Conservation (phyloP, 768 basidiomycete genomes). For the Psilocybe cyanescens region DNA sequence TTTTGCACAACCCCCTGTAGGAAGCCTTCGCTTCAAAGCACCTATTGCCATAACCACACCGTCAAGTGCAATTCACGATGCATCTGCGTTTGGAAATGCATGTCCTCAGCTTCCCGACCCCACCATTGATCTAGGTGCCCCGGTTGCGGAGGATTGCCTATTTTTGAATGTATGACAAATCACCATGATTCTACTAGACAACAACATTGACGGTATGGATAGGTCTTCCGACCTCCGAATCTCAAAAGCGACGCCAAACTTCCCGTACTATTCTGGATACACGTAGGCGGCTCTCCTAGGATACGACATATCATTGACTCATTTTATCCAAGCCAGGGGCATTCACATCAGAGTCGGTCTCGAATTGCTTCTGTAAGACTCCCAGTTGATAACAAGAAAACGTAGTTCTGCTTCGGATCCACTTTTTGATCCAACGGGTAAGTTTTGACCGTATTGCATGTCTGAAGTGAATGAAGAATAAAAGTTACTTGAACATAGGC, state of each 20-base stretch:
- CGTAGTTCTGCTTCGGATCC: slow-evolving; percentile 44
- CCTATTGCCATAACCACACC: slow-evolving; percentile 45
- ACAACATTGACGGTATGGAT: neutral
- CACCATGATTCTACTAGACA: neutral
- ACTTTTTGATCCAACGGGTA: slow-evolving; percentile 52
- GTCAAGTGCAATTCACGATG: slow-evolving; percentile 37
- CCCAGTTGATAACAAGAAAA: neutral
- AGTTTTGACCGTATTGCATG: neutral
- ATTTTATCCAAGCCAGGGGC: slow-evolving; percentile 45
- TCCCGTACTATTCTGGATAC: slow-evolving; percentile 42
- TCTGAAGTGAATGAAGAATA: neutral
- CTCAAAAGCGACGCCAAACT: slow-evolving; percentile 30
- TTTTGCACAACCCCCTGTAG: slow-evolving; percentile 60
- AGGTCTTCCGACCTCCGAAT: slow-evolving; percentile 41
- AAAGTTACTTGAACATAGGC: slow-evolving; percentile 29
- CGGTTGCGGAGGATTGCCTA: slow-evolving; percentile 58
- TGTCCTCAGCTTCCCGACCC: slow-evolving; percentile 48
- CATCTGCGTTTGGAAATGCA: slow-evolving; percentile 55
- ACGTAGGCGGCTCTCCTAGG: slow-evolving; percentile 25
- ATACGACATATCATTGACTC: neutral
- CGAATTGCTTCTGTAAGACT: neutral
- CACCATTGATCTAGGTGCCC: slow-evolving; percentile 38
- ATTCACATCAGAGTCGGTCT: slow-evolving; percentile 43
- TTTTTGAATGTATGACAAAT: slow-evolving; percentile 46
- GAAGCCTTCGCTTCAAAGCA: slow-evolving; percentile 57